Evolutionary conservation across 495 filamentous ascomycete genomes (phyloP), one percentile per base, ranked within the genome.

Genomic region (Penicillium maclennaniae): DNA sequence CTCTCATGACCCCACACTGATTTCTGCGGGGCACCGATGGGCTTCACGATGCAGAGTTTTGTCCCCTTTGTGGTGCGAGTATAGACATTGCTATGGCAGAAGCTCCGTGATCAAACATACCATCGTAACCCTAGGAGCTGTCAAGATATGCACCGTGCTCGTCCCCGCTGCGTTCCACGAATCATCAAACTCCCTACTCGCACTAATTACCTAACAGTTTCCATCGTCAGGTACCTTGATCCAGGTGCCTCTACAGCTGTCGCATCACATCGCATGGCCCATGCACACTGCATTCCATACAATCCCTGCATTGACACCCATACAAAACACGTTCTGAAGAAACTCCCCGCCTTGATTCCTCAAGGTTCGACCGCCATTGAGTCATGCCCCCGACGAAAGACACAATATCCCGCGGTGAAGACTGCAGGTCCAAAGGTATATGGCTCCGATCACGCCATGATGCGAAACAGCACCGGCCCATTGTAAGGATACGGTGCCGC

Each of bases 151-250:
- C 54, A 44, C 67, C 62, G 62, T 63, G 65, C 58, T 59, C 47
- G 40, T 34, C 47, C 54, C 37, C 31, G n/a, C 14, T 10, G 25
- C 31, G 17, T 47, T 36, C 47, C 46, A 47, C 71, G 66, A 74
- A 73, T 73, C 51, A 61, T 44, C 49, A 56, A 44, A 41, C 37
- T 26, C 20, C 46, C 44, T 52, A 47, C 36, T 39, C 51, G 45
- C 65, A 65, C 62, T 54, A 58, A 74, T 74, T 72, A 74, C 69
- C 63, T 74, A 74, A 74, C 59, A 61, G 55, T 48, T 52, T 60
- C 38, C 19, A n/a, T 5, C 31, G 14, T 12, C 10, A 34, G 10
- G 31, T 34, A 34, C 31, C 3, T 34, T 12, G 31, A 34, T 34
- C 31, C 10, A 34, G 39, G 31, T 46, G 19, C 37, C 26, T 34